These are phyloP conservation scores for grape (Vitis vinifera) DNA, from an alignment of 164 flowering plant genomes.

Conservation along the genomic window ASM3070453v1 NC_081811.1:25842501-25843000, in stretches of 20 bases:
- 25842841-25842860: slow-evolving; percentile 1
- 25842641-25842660: background rate
- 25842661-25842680: no score
- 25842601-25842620: background rate
- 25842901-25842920: slow-evolving; percentile 14
- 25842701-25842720: no score
- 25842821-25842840: no score
- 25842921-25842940: slow-evolving; percentile 12
- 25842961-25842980: slow-evolving; percentile 18
- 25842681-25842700: no score
- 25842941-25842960: slow-evolving; percentile 15
- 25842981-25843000: slow-evolving; percentile 5
- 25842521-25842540: background rate
- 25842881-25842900: slow-evolving; percentile 18
- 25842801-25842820: no score
- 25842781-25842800: background rate
- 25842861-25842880: slow-evolving; percentile 6
- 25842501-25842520: background rate
- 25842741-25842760: no score
- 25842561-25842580: slow-evolving; percentile 3
- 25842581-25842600: slow-evolving; percentile 1
- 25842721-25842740: no score
- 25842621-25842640: background rate
- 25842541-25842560: background rate
- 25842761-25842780: background rate